Conservation (phyloP, 768 basidiomycete species). For the Lyophyllum semitale region DNA sequence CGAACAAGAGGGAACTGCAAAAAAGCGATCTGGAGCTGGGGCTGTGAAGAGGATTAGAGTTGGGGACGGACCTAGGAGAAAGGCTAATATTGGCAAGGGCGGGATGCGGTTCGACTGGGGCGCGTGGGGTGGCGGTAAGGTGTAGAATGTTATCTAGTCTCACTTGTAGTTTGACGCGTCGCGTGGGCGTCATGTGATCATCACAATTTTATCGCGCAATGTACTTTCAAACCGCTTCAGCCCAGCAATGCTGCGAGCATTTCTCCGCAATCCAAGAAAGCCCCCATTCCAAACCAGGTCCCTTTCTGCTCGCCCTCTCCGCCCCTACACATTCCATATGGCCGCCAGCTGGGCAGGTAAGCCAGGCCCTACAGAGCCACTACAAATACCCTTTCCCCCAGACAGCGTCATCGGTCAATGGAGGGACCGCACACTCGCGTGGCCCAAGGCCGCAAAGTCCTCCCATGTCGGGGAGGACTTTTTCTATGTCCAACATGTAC, state of each 20-base stretch:
- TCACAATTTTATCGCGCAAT: conserved; percentile 2
- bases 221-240: conserved; percentile 5
- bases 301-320: conserved; percentile 21
- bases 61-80: not conserved
- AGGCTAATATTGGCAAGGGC: too few species aligned
- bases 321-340: conserved; percentile 72
- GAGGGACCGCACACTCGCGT: conserved; percentile 64
- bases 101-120: conserved; percentile 24
- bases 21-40: not conserved
- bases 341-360: conserved; percentile 82
- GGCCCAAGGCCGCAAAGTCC: conserved; percentile 40
- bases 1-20: not conserved
- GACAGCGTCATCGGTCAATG: conserved; percentile 65
- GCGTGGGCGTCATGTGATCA: conserved; percentile 14
- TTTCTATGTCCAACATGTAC: conserved; percentile 66
- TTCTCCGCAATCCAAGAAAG: conserved; percentile 11
- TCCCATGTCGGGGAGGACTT: conserved; percentile 50
- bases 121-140: conserved; percentile 12
- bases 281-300: conserved; percentile 3
- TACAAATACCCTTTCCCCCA: conserved; percentile 53
- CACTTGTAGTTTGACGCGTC: not conserved
- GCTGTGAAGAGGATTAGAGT: conserved; percentile 4
- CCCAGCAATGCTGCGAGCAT: conserved; percentile 15
- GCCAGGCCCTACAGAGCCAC: conserved; percentile 31
- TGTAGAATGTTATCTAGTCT: not conserved